These are phyloP conservation scores for Globisporangium nodosum DNA, from an alignment of 352 stramenopile genomes.

Conservation along the genomic window DNA sequence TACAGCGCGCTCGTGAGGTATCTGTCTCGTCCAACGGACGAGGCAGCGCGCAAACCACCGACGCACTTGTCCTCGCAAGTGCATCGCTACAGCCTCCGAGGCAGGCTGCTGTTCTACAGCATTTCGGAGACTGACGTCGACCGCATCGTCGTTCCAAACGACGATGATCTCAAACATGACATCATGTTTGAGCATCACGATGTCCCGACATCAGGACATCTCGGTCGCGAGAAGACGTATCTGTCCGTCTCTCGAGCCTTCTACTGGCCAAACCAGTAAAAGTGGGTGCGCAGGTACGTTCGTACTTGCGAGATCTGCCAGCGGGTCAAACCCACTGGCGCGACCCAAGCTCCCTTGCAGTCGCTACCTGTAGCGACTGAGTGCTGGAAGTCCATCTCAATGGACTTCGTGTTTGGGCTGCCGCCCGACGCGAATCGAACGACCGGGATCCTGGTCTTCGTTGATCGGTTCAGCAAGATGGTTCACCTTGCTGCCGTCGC, in stretches of 20 bases:
- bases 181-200: background rate
- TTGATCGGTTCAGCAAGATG: background rate
- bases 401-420: slow-evolving; percentile 3
- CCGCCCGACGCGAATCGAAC: slow-evolving; percentile 4
- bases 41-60: background rate
- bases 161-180: background rate
- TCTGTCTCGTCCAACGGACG: background rate
- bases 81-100: background rate
- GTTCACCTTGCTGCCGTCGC: background rate
- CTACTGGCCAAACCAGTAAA: slow-evolving; percentile 1
- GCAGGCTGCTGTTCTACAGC: background rate
- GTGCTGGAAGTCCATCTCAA: slow-evolving; percentile 2
- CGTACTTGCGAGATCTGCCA: background rate
- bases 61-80: background rate
- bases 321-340: background rate
- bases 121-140: too few species aligned
- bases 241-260: background rate
- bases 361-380: background rate
- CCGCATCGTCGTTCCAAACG: background rate
- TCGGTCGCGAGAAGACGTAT: slow-evolving; percentile 1
- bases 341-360: background rate
- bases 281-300: background rate
- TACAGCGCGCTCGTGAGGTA: background rate
- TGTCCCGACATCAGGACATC: background rate
- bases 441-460: background rate